Evolutionary conservation across 495 filamentous ascomycete genomes (phyloP).

Genomic region (Penicillium pancosmium): DNA sequence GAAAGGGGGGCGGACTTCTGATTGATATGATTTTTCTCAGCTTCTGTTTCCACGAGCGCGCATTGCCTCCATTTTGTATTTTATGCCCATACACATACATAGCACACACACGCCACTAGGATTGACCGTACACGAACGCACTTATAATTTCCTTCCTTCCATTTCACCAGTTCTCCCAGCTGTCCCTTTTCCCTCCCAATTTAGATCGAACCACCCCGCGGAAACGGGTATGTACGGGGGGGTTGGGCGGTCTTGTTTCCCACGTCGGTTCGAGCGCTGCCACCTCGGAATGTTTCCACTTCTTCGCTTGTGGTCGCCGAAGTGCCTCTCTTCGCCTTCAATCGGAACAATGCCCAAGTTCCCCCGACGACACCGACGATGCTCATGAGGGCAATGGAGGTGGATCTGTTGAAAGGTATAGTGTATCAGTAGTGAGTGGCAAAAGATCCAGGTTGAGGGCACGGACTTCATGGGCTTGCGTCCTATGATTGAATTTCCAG

Average conservation of each 20-base stretch:
- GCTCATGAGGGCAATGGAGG: conserved; percentile 23
- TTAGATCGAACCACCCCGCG: conserved; percentile 1
- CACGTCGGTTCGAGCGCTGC: conserved; percentile 13
- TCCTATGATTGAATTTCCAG: neutral
- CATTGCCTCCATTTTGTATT: neutral
- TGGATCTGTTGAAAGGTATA: conserved; percentile 8
- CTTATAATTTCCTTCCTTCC: neutral
- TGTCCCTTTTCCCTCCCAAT: neutral
- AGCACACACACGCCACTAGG: neutral
- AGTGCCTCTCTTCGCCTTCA: conserved; percentile 13
- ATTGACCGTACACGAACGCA: conserved; percentile 2
- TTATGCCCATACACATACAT: conserved; percentile 5
- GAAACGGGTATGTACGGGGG: conserved; percentile 3
- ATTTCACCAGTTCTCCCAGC: neutral
- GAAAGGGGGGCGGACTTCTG: neutral
- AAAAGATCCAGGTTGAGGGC: neutral
- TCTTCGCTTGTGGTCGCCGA: conserved; percentile 17
- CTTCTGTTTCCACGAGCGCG: neutral
- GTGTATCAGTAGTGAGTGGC: neutral
- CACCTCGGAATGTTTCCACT: conserved; percentile 13
- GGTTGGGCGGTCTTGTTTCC: conserved; percentile 12
- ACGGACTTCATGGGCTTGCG: conserved; percentile 12
- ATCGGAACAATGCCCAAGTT: conserved; percentile 19
- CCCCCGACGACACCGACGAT: conserved; percentile 23
- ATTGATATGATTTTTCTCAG: neutral